Conservation (phyloP, 331 rosid genomes). For the Ulmus americana region DNA sequence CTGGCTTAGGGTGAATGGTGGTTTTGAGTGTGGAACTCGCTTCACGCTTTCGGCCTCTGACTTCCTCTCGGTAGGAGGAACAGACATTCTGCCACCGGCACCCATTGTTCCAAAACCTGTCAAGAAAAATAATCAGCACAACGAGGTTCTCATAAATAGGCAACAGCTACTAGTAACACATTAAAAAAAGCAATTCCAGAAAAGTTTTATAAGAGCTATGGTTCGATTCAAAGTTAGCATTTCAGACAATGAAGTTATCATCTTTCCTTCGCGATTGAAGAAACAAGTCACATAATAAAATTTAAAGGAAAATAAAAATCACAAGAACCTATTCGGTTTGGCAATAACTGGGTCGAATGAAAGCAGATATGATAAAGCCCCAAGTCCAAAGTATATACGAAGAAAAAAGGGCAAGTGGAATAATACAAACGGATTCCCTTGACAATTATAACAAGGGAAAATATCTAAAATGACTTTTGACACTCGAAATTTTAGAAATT, state of each 20-base stretch:
- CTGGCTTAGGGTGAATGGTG: slow-evolving; percentile 55
- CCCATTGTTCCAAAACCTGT: slow-evolving; percentile 59
- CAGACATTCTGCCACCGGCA: slow-evolving; percentile 71
- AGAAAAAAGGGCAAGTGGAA: neutral
- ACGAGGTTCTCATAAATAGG: neutral
- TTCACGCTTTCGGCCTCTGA: slow-evolving; percentile 30
- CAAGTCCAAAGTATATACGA: neutral
- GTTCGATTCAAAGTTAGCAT: neutral
- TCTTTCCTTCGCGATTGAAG: neutral
- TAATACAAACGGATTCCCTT: neutral
- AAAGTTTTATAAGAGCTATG: neutral
- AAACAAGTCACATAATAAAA: neutral
- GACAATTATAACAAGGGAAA: too few species aligned
- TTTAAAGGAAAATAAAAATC: neutral
- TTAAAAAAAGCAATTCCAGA: neutral
- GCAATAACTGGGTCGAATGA: too few species aligned
- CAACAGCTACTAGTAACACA: neutral
- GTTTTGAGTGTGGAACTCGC: slow-evolving; percentile 56
- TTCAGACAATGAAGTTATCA: neutral
- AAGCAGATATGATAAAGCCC: too few species aligned
- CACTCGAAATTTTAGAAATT: too few species aligned
- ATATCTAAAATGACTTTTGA: too few species aligned
- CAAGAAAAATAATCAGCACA: neutral
- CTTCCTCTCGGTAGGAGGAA: slow-evolving; percentile 40
- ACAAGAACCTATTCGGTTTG: too few species aligned